Conservation (phyloP, 176 grass and related monocot genomes). For the Phyllostachys edulis region DNA sequence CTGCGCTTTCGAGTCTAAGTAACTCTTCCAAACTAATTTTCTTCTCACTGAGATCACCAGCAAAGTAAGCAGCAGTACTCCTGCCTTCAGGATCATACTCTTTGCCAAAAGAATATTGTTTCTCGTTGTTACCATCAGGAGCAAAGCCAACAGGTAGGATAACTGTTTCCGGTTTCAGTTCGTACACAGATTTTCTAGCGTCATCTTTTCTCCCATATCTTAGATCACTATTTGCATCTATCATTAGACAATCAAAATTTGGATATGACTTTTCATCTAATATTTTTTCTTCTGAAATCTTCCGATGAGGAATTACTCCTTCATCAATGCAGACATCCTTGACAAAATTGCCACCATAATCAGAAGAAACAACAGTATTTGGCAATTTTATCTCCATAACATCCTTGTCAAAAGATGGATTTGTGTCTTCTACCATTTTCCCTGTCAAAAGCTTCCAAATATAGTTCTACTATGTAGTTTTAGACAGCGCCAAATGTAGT, state of each 20-base stretch:
- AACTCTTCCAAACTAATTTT: slow-evolving; percentile 53
- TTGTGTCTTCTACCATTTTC: slow-evolving; percentile 50
- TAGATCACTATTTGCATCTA: slow-evolving; percentile 21
- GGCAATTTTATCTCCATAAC: slow-evolving; percentile 56
- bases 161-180: slow-evolving; percentile 22
- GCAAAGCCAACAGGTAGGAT: slow-evolving; percentile 14
- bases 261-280: slow-evolving; percentile 21
- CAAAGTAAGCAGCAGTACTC: background rate
- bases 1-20: slow-evolving; percentile 49
- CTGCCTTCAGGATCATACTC: slow-evolving; percentile 16
- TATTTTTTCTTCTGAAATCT: slow-evolving; percentile 35
- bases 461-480: background rate
- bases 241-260: slow-evolving; percentile 24
- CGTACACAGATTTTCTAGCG: slow-evolving; percentile 4
- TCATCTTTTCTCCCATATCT: slow-evolving; percentile 22
- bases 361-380: slow-evolving; percentile 40
- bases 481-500: slow-evolving; percentile 12
- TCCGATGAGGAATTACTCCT: slow-evolving; percentile 24
- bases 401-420: slow-evolving; percentile 53
- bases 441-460: background rate
- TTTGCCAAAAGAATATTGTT: slow-evolving; percentile 13
- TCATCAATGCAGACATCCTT: slow-evolving; percentile 89
- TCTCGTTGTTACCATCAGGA: slow-evolving; percentile 14
- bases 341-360: slow-evolving; percentile 51
- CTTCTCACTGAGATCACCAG: slow-evolving; percentile 20